Conservation (phyloP, 345 rosid species). For the Camelina laxa region DNA sequence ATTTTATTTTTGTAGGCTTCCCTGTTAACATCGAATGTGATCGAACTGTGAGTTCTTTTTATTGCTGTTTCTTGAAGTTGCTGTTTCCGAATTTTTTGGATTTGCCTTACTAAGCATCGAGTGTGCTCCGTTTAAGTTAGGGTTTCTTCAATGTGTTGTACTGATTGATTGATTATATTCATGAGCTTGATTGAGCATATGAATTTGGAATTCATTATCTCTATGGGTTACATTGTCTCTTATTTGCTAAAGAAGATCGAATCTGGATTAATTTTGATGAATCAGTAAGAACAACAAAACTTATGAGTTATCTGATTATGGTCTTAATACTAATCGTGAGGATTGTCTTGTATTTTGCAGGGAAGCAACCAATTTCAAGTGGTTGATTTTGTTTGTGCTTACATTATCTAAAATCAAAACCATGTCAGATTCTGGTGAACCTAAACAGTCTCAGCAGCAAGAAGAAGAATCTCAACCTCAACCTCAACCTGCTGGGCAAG, state of each 20-base stretch:
- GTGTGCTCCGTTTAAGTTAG: not conserved
- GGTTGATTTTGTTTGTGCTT: not conserved
- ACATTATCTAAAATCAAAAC: not conserved
- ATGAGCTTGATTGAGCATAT: not conserved
- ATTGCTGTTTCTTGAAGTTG: not conserved
- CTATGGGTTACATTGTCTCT: not conserved
- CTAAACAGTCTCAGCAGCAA: slow-evolving; percentile 43
- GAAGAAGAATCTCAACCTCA: slow-evolving; percentile 27
- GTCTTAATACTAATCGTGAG: not conserved
- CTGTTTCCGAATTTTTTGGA: not conserved
- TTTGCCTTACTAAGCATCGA: too few species aligned
- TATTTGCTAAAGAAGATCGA: not conserved
- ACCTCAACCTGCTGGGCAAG: slow-evolving; percentile 46
- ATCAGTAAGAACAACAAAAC: not conserved
- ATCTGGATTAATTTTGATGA: not conserved
- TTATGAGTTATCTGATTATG: too few species aligned
- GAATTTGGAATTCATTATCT: not conserved
- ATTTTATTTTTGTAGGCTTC: not conserved
- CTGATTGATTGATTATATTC: not conserved
- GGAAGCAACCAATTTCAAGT: not conserved
- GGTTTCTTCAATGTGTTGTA: slow-evolving; percentile 20
- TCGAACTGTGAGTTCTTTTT: not conserved
- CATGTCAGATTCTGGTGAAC: slow-evolving; percentile 58
- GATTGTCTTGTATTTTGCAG: not conserved
- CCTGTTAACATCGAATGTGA: not conserved